Conservation (phyloP, 176 grass and related monocot genomes). For the Stipa capillata region DNA sequence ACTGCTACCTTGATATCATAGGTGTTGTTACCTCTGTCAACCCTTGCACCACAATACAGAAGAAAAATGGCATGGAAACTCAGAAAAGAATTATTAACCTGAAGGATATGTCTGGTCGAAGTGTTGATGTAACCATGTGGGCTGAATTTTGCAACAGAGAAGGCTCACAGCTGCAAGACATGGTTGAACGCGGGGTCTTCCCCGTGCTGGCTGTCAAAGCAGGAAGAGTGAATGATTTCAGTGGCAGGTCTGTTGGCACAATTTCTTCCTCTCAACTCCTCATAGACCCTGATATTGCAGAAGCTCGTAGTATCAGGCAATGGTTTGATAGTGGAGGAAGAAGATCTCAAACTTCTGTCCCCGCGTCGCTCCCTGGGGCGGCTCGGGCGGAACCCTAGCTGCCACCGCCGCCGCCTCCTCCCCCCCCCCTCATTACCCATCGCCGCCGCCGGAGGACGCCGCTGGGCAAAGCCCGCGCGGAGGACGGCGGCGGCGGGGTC, state of each 20-base stretch:
- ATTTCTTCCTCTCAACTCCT: constrained; percentile 77
- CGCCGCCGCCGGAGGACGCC: too few species aligned
- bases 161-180: constrained; percentile 64
- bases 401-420: too few species aligned
- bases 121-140: constrained; percentile 95
- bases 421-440: too few species aligned
- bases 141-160: constrained; percentile 95
- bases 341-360: too few species aligned
- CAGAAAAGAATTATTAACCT: constrained; percentile 67
- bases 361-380: too few species aligned
- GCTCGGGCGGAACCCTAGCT: too few species aligned
- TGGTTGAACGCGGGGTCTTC: constrained; percentile 41
- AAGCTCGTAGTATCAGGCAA: constrained; percentile 58
- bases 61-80: constrained; percentile 95
- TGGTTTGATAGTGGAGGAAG: constrained; percentile 89
- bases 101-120: constrained; percentile 79
- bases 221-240: constrained; percentile 93
- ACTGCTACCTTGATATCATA: constrained; percentile 65
- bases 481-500: too few species aligned
- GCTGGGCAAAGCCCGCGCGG: too few species aligned
- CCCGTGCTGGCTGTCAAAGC: constrained; percentile 81
- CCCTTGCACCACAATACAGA: constrained; percentile 63
- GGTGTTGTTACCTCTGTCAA: constrained; percentile 79
- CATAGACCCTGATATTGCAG: constrained; percentile 72
- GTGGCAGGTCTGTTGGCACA: constrained; percentile 84